Percentiles rank a stretch among this genome's conserved stretches.
Evolutionary conservation across 2,329 filamentous ascomycete species (phyloP).

Genomic region (Endothia cerciana): DNA sequence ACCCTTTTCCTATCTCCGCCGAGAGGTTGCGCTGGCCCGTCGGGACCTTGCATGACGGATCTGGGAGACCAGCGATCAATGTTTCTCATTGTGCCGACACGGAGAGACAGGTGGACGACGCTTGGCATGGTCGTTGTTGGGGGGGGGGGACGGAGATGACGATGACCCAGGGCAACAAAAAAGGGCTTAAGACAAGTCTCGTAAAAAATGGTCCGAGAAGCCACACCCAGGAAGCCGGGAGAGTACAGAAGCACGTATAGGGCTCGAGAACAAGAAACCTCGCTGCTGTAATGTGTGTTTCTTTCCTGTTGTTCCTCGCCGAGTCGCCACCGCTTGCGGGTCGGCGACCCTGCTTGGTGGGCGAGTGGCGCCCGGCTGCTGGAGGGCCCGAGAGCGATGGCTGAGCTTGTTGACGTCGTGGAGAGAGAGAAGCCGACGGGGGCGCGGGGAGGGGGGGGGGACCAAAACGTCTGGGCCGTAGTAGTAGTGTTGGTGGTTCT

Average conservation of each 20-base stretch:
- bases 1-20: background rate
- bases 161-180: background rate
- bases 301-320: background rate
- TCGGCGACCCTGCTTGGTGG: background rate
- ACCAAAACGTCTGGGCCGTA: no score
- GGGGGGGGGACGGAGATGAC: background rate
- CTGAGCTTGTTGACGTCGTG: constrained; percentile 7
- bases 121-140: background rate
- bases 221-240: background rate
- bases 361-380: constrained; percentile 6
- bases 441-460: background rate
- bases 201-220: constrained; percentile 7
- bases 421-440: background rate
- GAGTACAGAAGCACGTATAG: background rate
- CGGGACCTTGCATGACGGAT: background rate
- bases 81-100: background rate
- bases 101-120: constrained; percentile 3
- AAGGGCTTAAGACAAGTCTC: background rate
- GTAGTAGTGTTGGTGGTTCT: no score
- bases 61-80: background rate
- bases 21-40: background rate
- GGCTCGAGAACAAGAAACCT: background rate
- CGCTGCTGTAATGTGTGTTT: background rate
- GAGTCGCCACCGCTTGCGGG: constrained; percentile 2
- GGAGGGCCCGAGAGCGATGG: constrained; percentile 7